These are phyloP conservation scores for Melaleuca alternifolia DNA, from an alignment of 345 rosid genomes.

Conservation along the genomic window DNA sequence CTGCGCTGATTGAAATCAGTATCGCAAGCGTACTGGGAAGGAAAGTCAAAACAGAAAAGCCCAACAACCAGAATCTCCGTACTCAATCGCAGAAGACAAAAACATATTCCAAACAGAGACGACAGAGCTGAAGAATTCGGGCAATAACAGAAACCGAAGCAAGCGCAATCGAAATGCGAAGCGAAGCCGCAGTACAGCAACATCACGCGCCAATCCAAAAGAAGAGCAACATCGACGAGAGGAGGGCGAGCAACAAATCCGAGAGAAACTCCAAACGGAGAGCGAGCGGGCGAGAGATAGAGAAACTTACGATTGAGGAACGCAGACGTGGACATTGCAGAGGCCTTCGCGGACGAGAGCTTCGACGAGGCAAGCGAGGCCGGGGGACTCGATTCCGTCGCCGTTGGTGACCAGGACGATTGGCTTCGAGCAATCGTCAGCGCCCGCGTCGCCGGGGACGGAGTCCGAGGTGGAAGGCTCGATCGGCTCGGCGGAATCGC, in stretches of 20 bases:
- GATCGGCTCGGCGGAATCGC: conserved; percentile 16
- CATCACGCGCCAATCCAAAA: not conserved
- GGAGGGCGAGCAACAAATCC: not conserved
- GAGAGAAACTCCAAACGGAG: not conserved
- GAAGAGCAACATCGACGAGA: not conserved
- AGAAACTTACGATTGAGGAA: conserved; percentile 77
- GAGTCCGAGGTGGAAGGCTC: conserved; percentile 29
- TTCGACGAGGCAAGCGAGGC: conserved; percentile 75
- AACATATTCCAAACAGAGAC: not conserved
- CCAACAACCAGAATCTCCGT: not conserved
- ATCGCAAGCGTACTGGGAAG: not conserved
- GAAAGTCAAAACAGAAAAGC: not conserved
- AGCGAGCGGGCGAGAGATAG: not conserved
- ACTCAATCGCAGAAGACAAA: not conserved
- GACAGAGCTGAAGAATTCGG: not conserved
- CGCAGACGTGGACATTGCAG: conserved; percentile 83
- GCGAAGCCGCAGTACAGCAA: not conserved
- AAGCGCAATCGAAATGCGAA: not conserved
- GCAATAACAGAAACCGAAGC: not conserved
- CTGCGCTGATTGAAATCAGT: not conserved
- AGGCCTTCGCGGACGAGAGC: conserved; percentile 71
- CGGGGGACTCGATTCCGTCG: conserved; percentile 91
- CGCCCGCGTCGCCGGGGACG: not conserved
- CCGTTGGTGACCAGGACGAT: conserved; percentile 73
- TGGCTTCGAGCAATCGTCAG: conserved; percentile 52